These are phyloP conservation scores for Sporisorium iseilematis-ciliati DNA, from an alignment of 1,284 basidiomycete species.

Conservation along the genomic window DNA sequence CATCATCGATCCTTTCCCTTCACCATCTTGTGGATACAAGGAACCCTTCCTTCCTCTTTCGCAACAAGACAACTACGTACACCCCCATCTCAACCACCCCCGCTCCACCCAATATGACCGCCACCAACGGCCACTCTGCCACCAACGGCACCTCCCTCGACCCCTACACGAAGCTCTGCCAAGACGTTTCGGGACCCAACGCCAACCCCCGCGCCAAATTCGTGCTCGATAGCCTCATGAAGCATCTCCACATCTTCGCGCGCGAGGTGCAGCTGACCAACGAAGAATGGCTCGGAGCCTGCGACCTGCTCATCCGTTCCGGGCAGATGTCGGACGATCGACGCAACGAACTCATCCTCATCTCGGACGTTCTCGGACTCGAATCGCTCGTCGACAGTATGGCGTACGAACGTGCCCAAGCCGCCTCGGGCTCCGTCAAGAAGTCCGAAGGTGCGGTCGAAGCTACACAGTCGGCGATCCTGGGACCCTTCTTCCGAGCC, in stretches of 20 bases:
- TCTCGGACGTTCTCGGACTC: constrained; percentile 70
- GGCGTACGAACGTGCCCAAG: constrained; percentile 25
- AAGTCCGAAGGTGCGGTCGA: constrained; percentile 13
- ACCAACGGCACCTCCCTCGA: constrained; percentile 22
- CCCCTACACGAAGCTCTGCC: constrained; percentile 44
- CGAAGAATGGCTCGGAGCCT: constrained; percentile 70
- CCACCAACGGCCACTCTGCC: constrained; percentile 31
- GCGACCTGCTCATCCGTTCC: constrained; percentile 69
- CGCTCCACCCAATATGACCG: constrained; percentile 16
- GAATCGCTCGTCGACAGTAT: constrained; percentile 69
- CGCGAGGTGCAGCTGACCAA: constrained; percentile 70
- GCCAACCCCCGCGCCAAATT: constrained; percentile 69
- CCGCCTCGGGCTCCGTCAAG: constrained; percentile 42
- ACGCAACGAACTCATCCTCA: constrained; percentile 71
- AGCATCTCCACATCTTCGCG: constrained; percentile 66
- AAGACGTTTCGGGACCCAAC: constrained; percentile 47
- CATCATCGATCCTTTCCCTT: neutral
- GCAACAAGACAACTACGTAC: neutral
- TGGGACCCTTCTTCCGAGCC: constrained; percentile 69
- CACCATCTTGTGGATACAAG: neutral
- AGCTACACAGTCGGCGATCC: constrained; percentile 64
- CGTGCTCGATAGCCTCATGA: constrained; percentile 69
- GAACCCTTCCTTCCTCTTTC: neutral
- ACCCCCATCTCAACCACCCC: neutral
- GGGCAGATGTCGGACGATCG: constrained; percentile 69